Evolutionary conservation across 176 grass and related monocot genomes (phyloP), one percentile per base, ranked within the genome.

Genomic region (Raddia guianensis): DNA sequence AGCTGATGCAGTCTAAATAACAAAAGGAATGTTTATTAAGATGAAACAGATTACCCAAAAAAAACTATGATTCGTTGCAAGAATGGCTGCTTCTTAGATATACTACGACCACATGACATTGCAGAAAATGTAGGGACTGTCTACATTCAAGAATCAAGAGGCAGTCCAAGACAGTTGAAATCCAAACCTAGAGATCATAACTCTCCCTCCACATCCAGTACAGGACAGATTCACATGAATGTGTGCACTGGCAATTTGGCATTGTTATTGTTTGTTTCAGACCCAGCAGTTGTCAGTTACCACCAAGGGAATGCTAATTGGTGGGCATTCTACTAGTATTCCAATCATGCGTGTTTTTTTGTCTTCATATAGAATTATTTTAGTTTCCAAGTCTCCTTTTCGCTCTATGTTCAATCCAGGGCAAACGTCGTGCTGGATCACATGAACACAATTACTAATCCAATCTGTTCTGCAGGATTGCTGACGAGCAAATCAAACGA

Each of bases 1-100:
- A 47, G 93, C 87, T 55, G 69, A 87, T 84, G 81, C 85, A 68
- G 91, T 96, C 97, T 99, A 49, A 55, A 85, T 74, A 83, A 64
- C 13, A n/a, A 19, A 87, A 53, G 15, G 45, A 87, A 61, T 8
- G 48, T 68, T 74, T 68, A 68, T 19, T 14, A 66, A 32, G 56
- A 65, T 34, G 9, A 54, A 60, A 49, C 34, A 37, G 49, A 46
- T 43, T 21, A 43, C 13, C 27, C 27, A 27, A 27, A n/a, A 49
- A 72, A 34, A 9, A 32, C 48, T 50, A 35, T 66, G 14, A 34
- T 56, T 43, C 2, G 35, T 10, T 42, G 59, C 21, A 80, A 68
- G 13, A 61, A 49, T 3, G 3, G 37, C 5, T 33, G 7, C 13
- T 44, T 7, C 16, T 56, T 66, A 43, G 65, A 47, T 8, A 5